A percentile compares a stretch with the other conserved stretches of the same genome.
Evolutionary conservation across 2,329 filamentous ascomycete genomes (phyloP).

Genomic region (Aspergillus clavatus): DNA sequence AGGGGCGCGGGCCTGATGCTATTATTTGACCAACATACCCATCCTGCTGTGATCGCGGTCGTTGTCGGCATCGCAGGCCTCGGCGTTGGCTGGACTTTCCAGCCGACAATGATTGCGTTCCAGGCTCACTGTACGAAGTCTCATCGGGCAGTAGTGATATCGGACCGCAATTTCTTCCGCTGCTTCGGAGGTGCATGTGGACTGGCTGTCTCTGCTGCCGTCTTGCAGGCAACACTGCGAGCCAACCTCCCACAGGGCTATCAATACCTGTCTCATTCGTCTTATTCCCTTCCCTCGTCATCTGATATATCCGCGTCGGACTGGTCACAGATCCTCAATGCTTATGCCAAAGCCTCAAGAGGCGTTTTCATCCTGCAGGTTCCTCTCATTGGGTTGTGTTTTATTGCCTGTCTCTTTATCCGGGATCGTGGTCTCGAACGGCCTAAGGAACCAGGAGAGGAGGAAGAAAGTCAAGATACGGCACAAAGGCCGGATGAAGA

Average conservation of each 20-base stretch:
- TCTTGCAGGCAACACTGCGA: conserved; percentile 40
- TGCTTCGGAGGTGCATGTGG: conserved; percentile 56
- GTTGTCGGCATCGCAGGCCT: conserved; percentile 50
- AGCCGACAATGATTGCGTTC: conserved; percentile 53
- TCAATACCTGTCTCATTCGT: conserved; percentile 35
- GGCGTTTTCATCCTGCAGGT: conserved; percentile 55
- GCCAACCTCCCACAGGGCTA: conserved; percentile 39
- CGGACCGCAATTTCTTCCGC: conserved; percentile 59
- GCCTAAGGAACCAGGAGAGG: conserved; percentile 26
- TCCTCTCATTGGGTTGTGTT: conserved; percentile 49
- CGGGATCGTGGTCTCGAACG: conserved; percentile 47
- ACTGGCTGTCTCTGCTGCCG: conserved; percentile 53
- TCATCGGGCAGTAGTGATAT: conserved; percentile 59
- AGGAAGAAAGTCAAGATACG: conserved; percentile 22
- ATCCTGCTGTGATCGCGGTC: conserved; percentile 46
- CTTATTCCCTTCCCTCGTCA: conserved; percentile 34
- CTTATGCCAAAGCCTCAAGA: conserved; percentile 52
- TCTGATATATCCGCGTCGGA: conserved; percentile 29
- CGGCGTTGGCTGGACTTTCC: conserved; percentile 52
- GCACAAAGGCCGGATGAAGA: conserved; percentile 28
- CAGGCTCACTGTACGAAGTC: conserved; percentile 55
- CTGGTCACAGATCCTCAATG: conserved; percentile 41
- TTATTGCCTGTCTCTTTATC: conserved; percentile 50
- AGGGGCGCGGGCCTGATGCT: conserved; percentile 51
- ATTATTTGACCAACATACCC: conserved; percentile 45